These are phyloP conservation scores for Ganoderma sinense DNA, from an alignment of 1,284 basidiomycete genomes.

Conservation along the genomic window DNA sequence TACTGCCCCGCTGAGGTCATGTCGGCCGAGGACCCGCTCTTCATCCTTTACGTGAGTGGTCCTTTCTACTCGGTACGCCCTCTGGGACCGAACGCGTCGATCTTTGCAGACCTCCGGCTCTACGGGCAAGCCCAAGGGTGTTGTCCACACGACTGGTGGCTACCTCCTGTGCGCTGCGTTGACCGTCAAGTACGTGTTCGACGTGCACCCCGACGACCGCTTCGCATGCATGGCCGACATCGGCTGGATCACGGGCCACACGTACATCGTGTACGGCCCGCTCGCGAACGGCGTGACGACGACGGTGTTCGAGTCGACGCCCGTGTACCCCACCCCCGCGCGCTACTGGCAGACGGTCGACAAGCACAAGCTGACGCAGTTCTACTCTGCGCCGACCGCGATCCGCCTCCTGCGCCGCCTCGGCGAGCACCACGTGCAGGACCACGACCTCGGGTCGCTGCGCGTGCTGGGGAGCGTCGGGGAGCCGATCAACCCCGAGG, in stretches of 20 bases:
- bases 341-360: slow-evolving; percentile 98
- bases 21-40: slow-evolving; percentile 92
- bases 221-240: slow-evolving; percentile 99
- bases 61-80: neutral
- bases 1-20: slow-evolving; percentile 93
- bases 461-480: slow-evolving; percentile 94
- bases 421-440: slow-evolving; percentile 88
- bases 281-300: slow-evolving; percentile 92
- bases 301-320: slow-evolving; percentile 96
- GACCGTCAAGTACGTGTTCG: slow-evolving; percentile 97
- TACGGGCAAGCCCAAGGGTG: slow-evolving; percentile 97
- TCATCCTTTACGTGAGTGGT: slow-evolving; percentile 91
- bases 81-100: slow-evolving; percentile 7
- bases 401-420: slow-evolving; percentile 92
- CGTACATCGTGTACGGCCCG: slow-evolving; percentile 98
- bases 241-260: slow-evolving; percentile 99
- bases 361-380: slow-evolving; percentile 93
- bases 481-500: slow-evolving; percentile 99
- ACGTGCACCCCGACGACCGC: slow-evolving; percentile 90
- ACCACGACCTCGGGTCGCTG: slow-evolving; percentile 85
- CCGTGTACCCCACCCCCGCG: slow-evolving; percentile 94
- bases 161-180: slow-evolving; percentile 91
- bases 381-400: slow-evolving; percentile 93
- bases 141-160: slow-evolving; percentile 95
- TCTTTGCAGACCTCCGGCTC: slow-evolving; percentile 85